These are phyloP conservation scores for Aspergillus persii DNA, from an alignment of 2,329 filamentous ascomycete species.

Conservation along the genomic window DNA sequence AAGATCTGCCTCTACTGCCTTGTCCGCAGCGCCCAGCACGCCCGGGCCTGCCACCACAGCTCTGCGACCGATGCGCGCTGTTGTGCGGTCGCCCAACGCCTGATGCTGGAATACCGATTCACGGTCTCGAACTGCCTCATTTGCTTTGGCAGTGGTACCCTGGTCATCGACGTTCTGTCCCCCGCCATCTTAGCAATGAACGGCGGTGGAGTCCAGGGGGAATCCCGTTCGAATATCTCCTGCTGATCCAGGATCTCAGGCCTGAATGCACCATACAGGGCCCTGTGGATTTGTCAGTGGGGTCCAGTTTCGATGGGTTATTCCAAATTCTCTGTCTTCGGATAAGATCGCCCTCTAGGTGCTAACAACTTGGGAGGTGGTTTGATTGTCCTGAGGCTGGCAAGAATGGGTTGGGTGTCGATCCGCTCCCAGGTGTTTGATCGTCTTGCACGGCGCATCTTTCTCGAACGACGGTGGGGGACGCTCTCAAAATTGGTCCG, in stretches of 20 bases:
- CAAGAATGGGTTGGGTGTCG: background rate
- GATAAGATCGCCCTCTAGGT: background rate
- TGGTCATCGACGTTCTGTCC: constrained; percentile 22
- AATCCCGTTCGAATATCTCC: background rate
- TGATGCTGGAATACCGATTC: constrained; percentile 17
- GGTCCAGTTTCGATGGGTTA: background rate
- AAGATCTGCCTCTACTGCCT: constrained; percentile 23
- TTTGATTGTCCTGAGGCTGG: background rate
- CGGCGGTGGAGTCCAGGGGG: too few species aligned
- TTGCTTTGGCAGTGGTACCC: constrained; percentile 11
- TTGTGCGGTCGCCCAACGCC: constrained; percentile 13
- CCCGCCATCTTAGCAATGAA: too few species aligned
- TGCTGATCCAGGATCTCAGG: background rate
- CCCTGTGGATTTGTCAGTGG: background rate
- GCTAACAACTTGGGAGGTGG: background rate
- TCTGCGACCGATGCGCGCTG: constrained; percentile 22
- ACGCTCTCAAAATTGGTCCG: constrained; percentile 3
- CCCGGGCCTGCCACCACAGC: constrained; percentile 16
- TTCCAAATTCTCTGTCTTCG: background rate
- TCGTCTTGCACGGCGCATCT: constrained; percentile 9
- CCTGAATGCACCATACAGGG: background rate
- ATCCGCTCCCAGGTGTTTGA: constrained; percentile 14
- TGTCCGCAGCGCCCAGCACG: constrained; percentile 13
- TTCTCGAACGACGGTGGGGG: constrained; percentile 10
- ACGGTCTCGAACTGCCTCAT: constrained; percentile 16